Evolutionary conservation across 345 rosid genomes (phyloP).

Genomic region (Heritiera fomes): DNA sequence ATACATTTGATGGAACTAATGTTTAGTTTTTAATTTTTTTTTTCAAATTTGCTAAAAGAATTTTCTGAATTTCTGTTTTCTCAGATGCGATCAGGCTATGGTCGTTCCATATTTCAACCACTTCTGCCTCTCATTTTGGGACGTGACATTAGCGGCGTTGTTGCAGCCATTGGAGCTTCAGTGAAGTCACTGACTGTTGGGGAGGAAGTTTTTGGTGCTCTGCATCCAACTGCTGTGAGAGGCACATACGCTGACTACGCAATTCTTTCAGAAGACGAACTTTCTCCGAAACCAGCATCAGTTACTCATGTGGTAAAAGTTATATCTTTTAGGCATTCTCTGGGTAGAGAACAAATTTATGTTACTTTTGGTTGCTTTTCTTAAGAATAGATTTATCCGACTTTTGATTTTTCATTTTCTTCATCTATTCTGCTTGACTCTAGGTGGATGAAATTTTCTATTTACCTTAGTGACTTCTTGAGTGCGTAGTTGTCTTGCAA

Average conservation of each 20-base stretch:
- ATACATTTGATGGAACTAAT: too few relatives aligned
- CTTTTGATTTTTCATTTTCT: neutral
- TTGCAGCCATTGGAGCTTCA: slow-evolving; percentile 71
- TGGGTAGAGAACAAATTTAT: neutral
- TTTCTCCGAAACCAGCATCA: slow-evolving; percentile 67
- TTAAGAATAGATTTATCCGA: neutral
- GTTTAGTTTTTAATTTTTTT: too few relatives aligned
- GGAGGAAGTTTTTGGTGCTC: slow-evolving; percentile 92
- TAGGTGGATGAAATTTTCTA: neutral
- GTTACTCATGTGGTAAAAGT: slow-evolving; percentile 66
- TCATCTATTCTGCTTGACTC: neutral
- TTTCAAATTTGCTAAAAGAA: neutral
- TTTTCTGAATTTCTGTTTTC: slow-evolving; percentile 19
- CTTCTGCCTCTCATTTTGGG: slow-evolving; percentile 90
- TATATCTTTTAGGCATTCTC: neutral
- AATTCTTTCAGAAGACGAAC: slow-evolving; percentile 77
- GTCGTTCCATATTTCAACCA: slow-evolving; percentile 82
- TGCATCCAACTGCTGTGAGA: slow-evolving; percentile 92
- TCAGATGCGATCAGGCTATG: slow-evolving; percentile 95
- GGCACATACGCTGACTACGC: slow-evolving; percentile 93
- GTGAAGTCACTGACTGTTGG: slow-evolving; percentile 67
- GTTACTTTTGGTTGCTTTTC: neutral
- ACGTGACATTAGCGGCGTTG: slow-evolving; percentile 90
- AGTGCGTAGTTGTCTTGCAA: neutral
- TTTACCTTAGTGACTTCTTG: neutral